These are phyloP conservation scores for baker's yeast (Saccharomyces cerevisiae) DNA, from an alignment of 805 yeast genomes.

Conservation along the genomic window DNA sequence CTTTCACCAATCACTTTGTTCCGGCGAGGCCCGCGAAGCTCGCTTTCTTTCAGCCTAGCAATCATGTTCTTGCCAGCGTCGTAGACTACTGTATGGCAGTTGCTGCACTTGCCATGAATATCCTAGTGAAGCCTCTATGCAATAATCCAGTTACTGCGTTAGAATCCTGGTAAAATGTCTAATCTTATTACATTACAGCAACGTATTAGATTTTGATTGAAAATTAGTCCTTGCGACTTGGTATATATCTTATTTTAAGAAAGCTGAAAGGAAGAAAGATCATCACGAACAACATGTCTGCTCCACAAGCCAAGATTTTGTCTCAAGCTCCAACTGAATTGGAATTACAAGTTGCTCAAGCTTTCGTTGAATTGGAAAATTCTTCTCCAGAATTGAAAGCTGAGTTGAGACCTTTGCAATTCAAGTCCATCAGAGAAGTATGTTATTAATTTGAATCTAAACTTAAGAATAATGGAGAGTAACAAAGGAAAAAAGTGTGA, in stretches of 20 bases:
- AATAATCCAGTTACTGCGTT: not conserved
- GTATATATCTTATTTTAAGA: not conserved
- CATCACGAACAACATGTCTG: conserved; percentile 63
- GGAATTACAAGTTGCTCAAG: conserved; percentile 99
- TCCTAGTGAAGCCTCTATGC: not conserved
- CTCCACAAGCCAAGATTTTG: conserved; percentile 84
- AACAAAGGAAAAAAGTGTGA: not conserved
- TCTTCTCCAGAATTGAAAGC: conserved; percentile 94
- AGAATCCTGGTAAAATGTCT: not conserved
- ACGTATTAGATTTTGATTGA: not conserved
- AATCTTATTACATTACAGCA: not conserved
- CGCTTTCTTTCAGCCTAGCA: not conserved
- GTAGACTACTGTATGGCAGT: not conserved
- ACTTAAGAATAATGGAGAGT: not conserved
- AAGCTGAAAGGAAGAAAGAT: conserved; percentile 3
- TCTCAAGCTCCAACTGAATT: conserved; percentile 94
- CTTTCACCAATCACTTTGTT: not conserved
- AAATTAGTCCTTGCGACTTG: not conserved
- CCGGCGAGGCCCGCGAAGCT: not conserved
- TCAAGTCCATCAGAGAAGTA: conserved; percentile 93
- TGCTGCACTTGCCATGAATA: not conserved
- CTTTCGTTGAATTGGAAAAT: conserved; percentile 90
- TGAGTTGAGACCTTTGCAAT: conserved; percentile 96
- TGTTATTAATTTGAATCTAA: conserved; percentile 19
- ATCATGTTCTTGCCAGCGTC: not conserved